Evolutionary conservation across 169 alveolate species (phyloP).

Genomic region (Eimeria sp.): DNA sequence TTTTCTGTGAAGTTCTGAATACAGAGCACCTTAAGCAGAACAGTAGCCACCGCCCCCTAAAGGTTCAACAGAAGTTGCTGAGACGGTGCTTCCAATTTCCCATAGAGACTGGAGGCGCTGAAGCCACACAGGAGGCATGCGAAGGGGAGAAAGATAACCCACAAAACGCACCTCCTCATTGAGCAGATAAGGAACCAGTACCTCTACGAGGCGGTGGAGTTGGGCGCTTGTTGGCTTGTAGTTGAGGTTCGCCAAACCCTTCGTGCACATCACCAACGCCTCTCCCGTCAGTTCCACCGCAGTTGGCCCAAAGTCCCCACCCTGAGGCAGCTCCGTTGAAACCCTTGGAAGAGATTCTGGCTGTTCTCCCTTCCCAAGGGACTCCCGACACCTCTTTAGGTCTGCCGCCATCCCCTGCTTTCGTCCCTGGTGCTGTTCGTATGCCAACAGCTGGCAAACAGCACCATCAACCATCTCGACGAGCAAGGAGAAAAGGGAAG

Average conservation of each 20-base stretch:
- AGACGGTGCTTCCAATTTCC: neutral
- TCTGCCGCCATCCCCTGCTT: neutral
- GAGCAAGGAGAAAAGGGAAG: neutral
- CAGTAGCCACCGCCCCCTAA: neutral
- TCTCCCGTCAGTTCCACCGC: conserved; percentile 30
- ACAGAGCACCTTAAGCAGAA: neutral
- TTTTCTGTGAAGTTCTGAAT: neutral
- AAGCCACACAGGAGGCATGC: neutral
- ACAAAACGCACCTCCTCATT: conserved; percentile 14
- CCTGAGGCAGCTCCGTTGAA: neutral
- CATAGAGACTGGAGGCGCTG: neutral
- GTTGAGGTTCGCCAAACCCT: conserved; percentile 46
- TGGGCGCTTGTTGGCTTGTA: conserved; percentile 4
- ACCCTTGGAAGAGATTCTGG: neutral
- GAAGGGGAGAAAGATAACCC: neutral
- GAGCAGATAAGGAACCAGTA: conserved; percentile 21
- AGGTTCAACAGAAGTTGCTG: neutral
- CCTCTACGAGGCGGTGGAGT: conserved; percentile 31
- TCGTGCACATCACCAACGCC: conserved; percentile 55
- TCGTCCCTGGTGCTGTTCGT: neutral
- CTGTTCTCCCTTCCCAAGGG: neutral
- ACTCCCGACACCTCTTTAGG: neutral
- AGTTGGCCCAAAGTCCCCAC: neutral
- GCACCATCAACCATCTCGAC: conserved; percentile 13
- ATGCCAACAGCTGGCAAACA: neutral